phyloP scores from a whole-genome alignment of 1,139 yeast genomes.

The Blastobotrys buckinghamii region DNA sequence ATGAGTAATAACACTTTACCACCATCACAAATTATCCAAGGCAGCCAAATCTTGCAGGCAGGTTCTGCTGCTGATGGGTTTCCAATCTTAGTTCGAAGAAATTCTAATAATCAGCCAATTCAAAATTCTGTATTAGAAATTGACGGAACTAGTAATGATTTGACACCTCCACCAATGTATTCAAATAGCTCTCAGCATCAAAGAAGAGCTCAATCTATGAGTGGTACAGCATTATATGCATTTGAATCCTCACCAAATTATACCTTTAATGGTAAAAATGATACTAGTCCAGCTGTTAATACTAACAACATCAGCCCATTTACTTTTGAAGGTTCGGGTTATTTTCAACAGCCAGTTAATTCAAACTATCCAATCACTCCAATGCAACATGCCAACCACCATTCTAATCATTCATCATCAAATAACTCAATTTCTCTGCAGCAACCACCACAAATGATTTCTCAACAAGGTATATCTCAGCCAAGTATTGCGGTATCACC shows the following conservation, averaged over 20 bases:
- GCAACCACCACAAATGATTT: not conserved
- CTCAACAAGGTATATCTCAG: no score
- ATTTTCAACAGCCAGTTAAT: not conserved
- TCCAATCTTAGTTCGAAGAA: slow-evolving; percentile 36
- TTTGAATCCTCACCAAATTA: not conserved
- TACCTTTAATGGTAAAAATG: not conserved
- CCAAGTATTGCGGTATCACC: not conserved
- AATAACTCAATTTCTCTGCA: slow-evolving; percentile 11
- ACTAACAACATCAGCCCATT: not conserved
- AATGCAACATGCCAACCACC: not conserved
- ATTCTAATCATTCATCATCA: no score
- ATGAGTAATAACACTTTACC: not conserved
- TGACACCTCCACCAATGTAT: not conserved
- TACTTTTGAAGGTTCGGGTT: slow-evolving; percentile 1
- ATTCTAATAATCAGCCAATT: slow-evolving; percentile 14
- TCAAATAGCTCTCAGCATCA: not conserved
- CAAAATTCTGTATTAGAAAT: not conserved
- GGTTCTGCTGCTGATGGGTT: slow-evolving; percentile 39
- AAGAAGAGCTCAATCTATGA: slow-evolving; percentile 5
- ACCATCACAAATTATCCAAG: slow-evolving; percentile 2
- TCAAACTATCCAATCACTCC: not conserved
- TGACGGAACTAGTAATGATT: not conserved
- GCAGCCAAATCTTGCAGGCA: slow-evolving; percentile 28
- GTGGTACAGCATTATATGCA: slow-evolving; percentile 3
- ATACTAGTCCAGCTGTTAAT: not conserved